phyloP scores from a whole-genome alignment of 1,284 basidiomycete species.

The Tilletia setariae region DNA sequence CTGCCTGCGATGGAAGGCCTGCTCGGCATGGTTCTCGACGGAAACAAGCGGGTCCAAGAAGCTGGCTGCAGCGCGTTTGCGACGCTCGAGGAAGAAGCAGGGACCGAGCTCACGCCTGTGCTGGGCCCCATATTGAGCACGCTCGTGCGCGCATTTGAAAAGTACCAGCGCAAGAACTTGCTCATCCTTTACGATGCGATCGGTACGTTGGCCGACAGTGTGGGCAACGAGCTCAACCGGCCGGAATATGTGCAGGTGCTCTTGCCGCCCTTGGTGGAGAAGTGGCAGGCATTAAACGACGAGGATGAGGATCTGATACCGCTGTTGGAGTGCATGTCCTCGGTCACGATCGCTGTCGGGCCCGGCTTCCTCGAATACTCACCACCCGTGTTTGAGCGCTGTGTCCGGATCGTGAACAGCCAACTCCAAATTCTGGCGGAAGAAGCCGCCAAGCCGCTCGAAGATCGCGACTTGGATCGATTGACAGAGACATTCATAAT shows the following conservation, averaged over 20 bases:
- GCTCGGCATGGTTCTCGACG: slow-evolving; percentile 95
- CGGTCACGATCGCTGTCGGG: slow-evolving; percentile 93
- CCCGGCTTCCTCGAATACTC: slow-evolving; percentile 85
- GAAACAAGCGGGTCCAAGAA: slow-evolving; percentile 98
- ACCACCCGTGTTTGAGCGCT: slow-evolving; percentile 86
- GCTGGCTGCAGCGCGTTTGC: slow-evolving; percentile 98
- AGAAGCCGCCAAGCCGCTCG: slow-evolving; percentile 77
- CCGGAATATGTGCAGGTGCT: slow-evolving; percentile 85
- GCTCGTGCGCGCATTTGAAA: slow-evolving; percentile 90
- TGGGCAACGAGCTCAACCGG: slow-evolving; percentile 80
- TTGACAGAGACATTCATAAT: slow-evolving; percentile 63
- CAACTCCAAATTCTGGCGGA: slow-evolving; percentile 69
- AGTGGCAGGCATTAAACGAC: slow-evolving; percentile 84
- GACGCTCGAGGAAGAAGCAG: slow-evolving; percentile 96
- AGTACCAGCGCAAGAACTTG: slow-evolving; percentile 99
- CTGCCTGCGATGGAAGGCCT: slow-evolving; percentile 97
- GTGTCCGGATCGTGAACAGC: slow-evolving; percentile 77
- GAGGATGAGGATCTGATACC: slow-evolving; percentile 91
- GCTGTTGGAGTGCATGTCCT: slow-evolving; percentile 84
- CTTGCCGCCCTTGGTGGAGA: slow-evolving; percentile 87
- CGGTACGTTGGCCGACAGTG: slow-evolving; percentile 93
- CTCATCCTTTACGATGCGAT: slow-evolving; percentile 97
- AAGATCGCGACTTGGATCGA: slow-evolving; percentile 47
- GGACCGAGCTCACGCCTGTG: slow-evolving; percentile 81
- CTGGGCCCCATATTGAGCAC: slow-evolving; percentile 92